These are phyloP conservation scores for Colletotrichum endophyticum DNA, from an alignment of 2,329 filamentous ascomycete genomes.

Conservation along the genomic window DNA sequence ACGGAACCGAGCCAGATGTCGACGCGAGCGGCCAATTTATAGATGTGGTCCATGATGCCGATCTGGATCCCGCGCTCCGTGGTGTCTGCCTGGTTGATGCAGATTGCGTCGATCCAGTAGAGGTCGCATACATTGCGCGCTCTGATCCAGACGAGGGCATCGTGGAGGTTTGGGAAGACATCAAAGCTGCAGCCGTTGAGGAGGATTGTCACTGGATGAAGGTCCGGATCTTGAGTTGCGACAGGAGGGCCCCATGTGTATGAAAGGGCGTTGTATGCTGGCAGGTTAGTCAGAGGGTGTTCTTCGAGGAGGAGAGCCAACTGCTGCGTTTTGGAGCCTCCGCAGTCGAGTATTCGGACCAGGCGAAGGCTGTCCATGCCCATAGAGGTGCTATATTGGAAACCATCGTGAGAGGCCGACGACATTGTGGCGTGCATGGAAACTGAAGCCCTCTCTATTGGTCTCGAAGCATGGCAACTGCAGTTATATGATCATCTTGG, in stretches of 20 bases:
- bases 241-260: slow-evolving; percentile 7
- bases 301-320: background rate
- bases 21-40: slow-evolving; percentile 16
- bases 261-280: slow-evolving; percentile 5
- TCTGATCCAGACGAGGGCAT: slow-evolving; percentile 6
- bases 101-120: slow-evolving; percentile 22
- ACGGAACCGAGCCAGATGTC: slow-evolving; percentile 21
- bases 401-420: background rate
- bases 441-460: background rate
- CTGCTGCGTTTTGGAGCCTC: background rate
- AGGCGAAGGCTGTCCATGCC: background rate
- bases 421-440: background rate
- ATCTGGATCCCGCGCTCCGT: slow-evolving; percentile 14
- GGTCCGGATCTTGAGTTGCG: background rate
- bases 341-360: background rate
- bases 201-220: background rate
- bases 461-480: background rate
- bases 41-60: slow-evolving; percentile 22
- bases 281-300: background rate
- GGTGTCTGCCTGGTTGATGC: slow-evolving; percentile 18
- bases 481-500: background rate
- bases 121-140: background rate
- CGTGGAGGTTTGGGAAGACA: background rate
- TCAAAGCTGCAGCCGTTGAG: background rate
- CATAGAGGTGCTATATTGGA: background rate